phyloP scores from a whole-genome alignment of 2,329 filamentous ascomycete species.

The Beauveria rudraprayagi region DNA sequence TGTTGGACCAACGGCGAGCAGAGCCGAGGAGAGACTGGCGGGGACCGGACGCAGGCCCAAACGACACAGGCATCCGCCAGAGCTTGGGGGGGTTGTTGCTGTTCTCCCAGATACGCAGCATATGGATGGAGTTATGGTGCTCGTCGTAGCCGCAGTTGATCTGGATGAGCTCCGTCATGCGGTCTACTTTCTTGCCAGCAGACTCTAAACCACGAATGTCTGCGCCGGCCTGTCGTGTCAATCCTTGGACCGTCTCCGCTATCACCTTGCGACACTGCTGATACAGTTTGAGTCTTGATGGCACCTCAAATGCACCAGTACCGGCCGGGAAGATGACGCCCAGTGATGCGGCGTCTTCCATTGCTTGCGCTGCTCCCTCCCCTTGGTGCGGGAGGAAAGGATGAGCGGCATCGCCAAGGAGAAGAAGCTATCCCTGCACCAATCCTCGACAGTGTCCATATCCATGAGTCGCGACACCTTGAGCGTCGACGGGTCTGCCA shows the following conservation, averaged over 20 bases:
- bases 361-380: conserved; percentile 50
- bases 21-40: conserved; percentile 13
- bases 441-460: conserved; percentile 50
- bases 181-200: background rate
- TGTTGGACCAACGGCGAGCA: background rate
- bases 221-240: background rate
- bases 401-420: conserved; percentile 61
- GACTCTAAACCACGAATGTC: conserved; percentile 14
- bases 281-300: conserved; percentile 50
- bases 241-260: conserved; percentile 22
- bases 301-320: conserved; percentile 36
- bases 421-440: conserved; percentile 43
- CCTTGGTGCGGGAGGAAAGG: conserved; percentile 48
- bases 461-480: conserved; percentile 55
- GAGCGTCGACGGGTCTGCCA: conserved; percentile 36
- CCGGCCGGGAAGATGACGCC: conserved; percentile 45
- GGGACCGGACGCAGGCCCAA: conserved; percentile 18
- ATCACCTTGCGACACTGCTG: conserved; percentile 49
- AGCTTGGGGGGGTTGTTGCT: conserved; percentile 1
- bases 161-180: background rate
- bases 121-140: conserved; percentile 14
- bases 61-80: conserved; percentile 17
- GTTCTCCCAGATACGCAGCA: conserved; percentile 13
- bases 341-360: conserved; percentile 58
- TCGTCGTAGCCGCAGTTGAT: conserved; percentile 14